phyloP scores from a whole-genome alignment of 2,329 filamentous ascomycete species.

The Exophiala aquamarina region DNA sequence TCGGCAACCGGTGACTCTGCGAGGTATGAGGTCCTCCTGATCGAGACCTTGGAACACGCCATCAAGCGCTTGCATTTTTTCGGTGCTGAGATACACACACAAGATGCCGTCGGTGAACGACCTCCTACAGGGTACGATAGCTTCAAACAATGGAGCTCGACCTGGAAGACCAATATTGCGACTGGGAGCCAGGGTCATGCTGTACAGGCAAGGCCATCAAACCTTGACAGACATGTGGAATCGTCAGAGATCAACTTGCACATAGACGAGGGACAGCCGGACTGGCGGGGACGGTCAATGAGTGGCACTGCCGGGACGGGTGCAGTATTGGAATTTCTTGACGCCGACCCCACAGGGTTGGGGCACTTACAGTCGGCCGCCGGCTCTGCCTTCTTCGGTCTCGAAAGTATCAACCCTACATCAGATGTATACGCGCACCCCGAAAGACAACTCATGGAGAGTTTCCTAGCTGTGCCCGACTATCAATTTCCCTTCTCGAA shows the following conservation, averaged over 20 bases:
- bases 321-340: background rate
- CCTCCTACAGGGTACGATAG: conserved; percentile 1
- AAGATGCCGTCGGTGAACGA: conserved; percentile 4
- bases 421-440: conserved; percentile 1
- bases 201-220: background rate
- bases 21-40: conserved; percentile 54
- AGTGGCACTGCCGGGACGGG: background rate
- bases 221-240: too few species aligned
- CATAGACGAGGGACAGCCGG: too few species aligned
- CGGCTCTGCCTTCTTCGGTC: conserved; percentile 1
- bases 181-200: background rate
- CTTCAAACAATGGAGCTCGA: conserved; percentile 6
- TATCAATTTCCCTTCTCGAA: conserved; percentile 2
- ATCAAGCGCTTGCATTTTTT: conserved; percentile 47
- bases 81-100: conserved; percentile 35
- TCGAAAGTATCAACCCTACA: background rate
- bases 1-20: conserved; percentile 54
- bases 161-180: background rate
- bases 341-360: background rate
- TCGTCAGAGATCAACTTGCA: too few species aligned
- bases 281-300: background rate
- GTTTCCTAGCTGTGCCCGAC: conserved; percentile 12
- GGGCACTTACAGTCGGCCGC: background rate
- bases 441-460: conserved; percentile 12
- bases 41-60: conserved; percentile 54